These are phyloP conservation scores for Vinca major DNA, from an alignment of 305 asterid species.

Conservation along the genomic window DNA sequence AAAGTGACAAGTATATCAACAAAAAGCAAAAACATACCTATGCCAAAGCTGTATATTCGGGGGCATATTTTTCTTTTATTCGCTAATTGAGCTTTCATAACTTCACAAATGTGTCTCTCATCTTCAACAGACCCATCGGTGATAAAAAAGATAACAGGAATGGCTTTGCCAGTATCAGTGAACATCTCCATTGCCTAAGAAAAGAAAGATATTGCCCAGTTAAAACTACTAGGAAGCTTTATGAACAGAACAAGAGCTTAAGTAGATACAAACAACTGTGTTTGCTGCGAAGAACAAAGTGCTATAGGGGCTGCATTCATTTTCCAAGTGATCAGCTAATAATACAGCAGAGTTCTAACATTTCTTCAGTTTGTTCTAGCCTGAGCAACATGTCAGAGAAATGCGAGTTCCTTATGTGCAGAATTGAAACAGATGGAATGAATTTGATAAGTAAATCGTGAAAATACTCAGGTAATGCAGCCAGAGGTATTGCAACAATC, in stretches of 20 bases:
- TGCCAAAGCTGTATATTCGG: constrained; percentile 68
- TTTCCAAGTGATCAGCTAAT: not conserved
- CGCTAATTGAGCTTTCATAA: constrained; percentile 36
- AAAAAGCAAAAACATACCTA: constrained; percentile 31
- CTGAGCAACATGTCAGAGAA: not conserved
- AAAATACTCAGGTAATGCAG: not conserved
- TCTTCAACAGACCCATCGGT: constrained; percentile 88
- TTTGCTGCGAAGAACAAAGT: not conserved
- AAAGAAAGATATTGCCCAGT: constrained; percentile 14
- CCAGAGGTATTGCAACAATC: not conserved
- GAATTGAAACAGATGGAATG: not conserved
- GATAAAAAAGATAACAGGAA: constrained; percentile 59
- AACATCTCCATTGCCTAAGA: constrained; percentile 69
- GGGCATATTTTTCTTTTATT: constrained; percentile 35
- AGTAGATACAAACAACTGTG: constrained; percentile 1
- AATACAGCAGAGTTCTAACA: not conserved
- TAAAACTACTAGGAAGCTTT: constrained; percentile 16
- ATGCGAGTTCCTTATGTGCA: not conserved
- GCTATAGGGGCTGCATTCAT: not conserved
- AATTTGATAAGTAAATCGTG: not conserved
- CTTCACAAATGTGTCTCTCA: constrained; percentile 62
- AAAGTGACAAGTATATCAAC: constrained; percentile 1
- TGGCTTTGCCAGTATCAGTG: constrained; percentile 31
- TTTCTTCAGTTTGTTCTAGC: not conserved
- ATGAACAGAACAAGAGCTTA: not conserved